phyloP scores from a whole-genome alignment of 2,329 filamentous ascomycete species.

The Cryphonectria nitschkei region DNA sequence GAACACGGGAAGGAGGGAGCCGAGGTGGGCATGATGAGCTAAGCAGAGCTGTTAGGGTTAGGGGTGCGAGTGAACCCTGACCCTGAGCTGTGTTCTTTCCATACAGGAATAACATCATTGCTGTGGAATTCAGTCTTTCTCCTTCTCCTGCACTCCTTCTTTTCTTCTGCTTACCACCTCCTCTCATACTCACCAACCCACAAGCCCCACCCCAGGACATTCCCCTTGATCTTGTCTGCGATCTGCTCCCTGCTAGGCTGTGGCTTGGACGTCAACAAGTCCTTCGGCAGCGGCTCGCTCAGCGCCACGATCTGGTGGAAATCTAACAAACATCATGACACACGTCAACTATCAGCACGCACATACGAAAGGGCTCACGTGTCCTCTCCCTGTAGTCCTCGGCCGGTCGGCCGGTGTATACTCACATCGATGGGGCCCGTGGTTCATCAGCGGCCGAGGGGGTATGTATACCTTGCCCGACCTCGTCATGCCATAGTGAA shows the following conservation, averaged over 20 bases:
- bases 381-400: too few relatives aligned
- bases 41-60: background rate
- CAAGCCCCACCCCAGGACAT: constrained; percentile 53
- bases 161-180: constrained; percentile 36
- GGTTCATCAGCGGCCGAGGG: constrained; percentile 51
- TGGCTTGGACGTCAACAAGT: constrained; percentile 42
- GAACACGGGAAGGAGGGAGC: too few relatives aligned
- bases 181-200: constrained; percentile 53
- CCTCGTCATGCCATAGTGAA: constrained; percentile 49
- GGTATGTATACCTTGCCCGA: constrained; percentile 47
- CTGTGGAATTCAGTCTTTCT: background rate
- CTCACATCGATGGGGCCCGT: constrained; percentile 55
- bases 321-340: constrained; percentile 37
- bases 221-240: constrained; percentile 47
- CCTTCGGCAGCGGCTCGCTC: constrained; percentile 45
- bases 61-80: background rate
- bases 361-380: too few relatives aligned
- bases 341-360: background rate
- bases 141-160: background rate
- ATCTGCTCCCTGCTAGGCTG: constrained; percentile 49
- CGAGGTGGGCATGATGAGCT: background rate
- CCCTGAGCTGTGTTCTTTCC: background rate
- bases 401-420: background rate
- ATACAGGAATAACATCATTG: too few relatives aligned
- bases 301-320: constrained; percentile 55